Evolutionary conservation across 441 rosid species (phyloP).

Genomic region (Populus hybrid): DNA sequence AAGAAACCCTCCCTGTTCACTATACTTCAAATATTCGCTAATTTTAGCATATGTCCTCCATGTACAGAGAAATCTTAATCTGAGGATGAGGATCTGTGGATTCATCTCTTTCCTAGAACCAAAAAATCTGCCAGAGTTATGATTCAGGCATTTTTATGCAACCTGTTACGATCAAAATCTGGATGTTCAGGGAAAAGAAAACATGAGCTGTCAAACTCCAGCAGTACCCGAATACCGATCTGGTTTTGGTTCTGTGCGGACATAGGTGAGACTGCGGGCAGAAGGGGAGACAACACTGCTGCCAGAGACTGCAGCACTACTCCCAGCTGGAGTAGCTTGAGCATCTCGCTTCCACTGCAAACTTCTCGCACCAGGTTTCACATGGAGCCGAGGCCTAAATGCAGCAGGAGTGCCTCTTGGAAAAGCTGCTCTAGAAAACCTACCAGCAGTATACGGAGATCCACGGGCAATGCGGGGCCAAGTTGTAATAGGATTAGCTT

Average conservation of each 20-base stretch:
- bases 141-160: background rate
- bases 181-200: background rate
- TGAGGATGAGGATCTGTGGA: slow-evolving; percentile 4
- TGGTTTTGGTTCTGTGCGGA: slow-evolving; percentile 64
- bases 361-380: slow-evolving; percentile 78
- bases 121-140: slow-evolving; percentile 5
- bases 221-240: slow-evolving; percentile 36
- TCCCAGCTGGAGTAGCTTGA: slow-evolving; percentile 43
- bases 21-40: slow-evolving; percentile 1
- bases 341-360: slow-evolving; percentile 93
- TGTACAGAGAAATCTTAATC: slow-evolving; percentile 22
- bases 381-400: slow-evolving; percentile 52
- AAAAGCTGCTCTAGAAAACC: slow-evolving; percentile 62
- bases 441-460: slow-evolving; percentile 39
- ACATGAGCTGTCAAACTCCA: slow-evolving; percentile 5
- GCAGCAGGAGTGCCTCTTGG: slow-evolving; percentile 57
- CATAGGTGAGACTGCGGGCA: slow-evolving; percentile 73
- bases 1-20: slow-evolving; percentile 5
- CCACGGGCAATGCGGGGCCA: slow-evolving; percentile 59
- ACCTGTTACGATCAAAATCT: background rate
- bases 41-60: slow-evolving; percentile 15
- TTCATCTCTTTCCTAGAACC: slow-evolving; percentile 4
- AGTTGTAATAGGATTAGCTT: slow-evolving; percentile 43
- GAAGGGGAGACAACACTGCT: slow-evolving; percentile 28
- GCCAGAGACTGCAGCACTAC: slow-evolving; percentile 30